Evolutionary conservation across 2,329 filamentous ascomycete species (phyloP).

Genomic region (Podosphaera xanthii): DNA sequence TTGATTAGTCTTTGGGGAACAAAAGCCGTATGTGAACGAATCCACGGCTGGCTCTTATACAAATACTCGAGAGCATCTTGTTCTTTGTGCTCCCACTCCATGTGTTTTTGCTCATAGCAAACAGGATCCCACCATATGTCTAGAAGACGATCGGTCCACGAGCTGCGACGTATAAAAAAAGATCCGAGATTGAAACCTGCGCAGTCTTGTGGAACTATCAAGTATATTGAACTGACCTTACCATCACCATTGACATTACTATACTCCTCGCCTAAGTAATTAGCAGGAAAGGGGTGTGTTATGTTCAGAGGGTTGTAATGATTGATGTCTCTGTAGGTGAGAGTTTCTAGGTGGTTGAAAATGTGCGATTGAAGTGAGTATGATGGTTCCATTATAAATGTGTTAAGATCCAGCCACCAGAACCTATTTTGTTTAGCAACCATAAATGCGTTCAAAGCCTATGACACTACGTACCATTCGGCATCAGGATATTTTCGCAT

Average conservation of each 20-base stretch:
- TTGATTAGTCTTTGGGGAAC: constrained; percentile 82
- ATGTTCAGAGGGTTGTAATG: constrained; percentile 89
- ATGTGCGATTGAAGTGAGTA: constrained; percentile 79
- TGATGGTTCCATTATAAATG: constrained; percentile 88
- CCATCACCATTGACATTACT: constrained; percentile 57
- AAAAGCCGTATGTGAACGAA: constrained; percentile 72
- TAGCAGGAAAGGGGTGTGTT: constrained; percentile 50
- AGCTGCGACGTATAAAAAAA: constrained; percentile 69
- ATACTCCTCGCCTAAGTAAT: constrained; percentile 55
- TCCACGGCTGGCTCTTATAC: constrained; percentile 80
- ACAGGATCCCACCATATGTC: constrained; percentile 99
- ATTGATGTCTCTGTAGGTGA: constrained; percentile 89
- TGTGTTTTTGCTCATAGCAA: constrained; percentile 91
- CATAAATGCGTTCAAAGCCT: background rate
- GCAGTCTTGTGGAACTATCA: constrained; percentile 83
- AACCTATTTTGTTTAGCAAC: constrained; percentile 42
- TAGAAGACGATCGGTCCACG: constrained; percentile 76
- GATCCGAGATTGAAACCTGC: constrained; percentile 89
- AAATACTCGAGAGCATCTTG: constrained; percentile 87
- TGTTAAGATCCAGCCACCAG: constrained; percentile 97
- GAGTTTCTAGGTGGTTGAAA: constrained; percentile 53
- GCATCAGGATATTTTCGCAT: constrained; percentile 88
- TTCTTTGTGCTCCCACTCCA: constrained; percentile 98
- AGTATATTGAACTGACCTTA: constrained; percentile 54
- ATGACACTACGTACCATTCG: constrained; percentile 52